Evolutionary conservation across 495 filamentous ascomycete genomes (phyloP), one percentile per base, ranked within the genome.

Genomic region (Penicillium longicatenatum): DNA sequence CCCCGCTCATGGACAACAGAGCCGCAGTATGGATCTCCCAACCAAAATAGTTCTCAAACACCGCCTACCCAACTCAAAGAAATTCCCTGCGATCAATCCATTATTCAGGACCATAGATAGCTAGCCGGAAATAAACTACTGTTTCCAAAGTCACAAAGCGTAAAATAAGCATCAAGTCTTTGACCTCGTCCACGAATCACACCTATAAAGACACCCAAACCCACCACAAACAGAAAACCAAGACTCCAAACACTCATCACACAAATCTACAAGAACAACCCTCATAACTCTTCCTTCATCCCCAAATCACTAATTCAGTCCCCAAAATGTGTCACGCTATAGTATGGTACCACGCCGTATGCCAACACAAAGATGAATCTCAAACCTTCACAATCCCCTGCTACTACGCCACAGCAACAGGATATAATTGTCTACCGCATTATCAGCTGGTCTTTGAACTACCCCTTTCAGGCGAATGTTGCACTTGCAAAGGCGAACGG

Each of bases 271-370:
- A 4, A 16, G 3, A 39, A 39, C 14, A n/a, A n/a, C 37, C 37
- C 16, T 16, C 12, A 4, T 39, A n/a, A n/a, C 37, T 12, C 14
- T n/a, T 14, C 12, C 10, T 10, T 35, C 37, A 39, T 39, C 37
- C 10, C 31, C 9, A 35, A 33, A 35, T 35, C 31, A 14, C 31
- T 35, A 12, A 35, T 9, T 9, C 31, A 35, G 12, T 39, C 3
- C 5, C 7, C 41, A 55, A 10, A 20, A 75, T 75, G 73, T 75
- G 73, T 50, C 67, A 74, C 26, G 14, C 22, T 26, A 62, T 74
- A 8, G 52, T 43, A 39, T 76, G 70, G 71, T 67, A 65, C 46
- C 58, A 71, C 51, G 60, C 55, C 50, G 33, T 68, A 22, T 74
- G 73, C 56, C 51, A 50, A 9, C 68, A 70, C 54, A 6, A 22